phyloP scores from a whole-genome alignment of 768 basidiomycete species.

The Pleurotus ostreatus region DNA sequence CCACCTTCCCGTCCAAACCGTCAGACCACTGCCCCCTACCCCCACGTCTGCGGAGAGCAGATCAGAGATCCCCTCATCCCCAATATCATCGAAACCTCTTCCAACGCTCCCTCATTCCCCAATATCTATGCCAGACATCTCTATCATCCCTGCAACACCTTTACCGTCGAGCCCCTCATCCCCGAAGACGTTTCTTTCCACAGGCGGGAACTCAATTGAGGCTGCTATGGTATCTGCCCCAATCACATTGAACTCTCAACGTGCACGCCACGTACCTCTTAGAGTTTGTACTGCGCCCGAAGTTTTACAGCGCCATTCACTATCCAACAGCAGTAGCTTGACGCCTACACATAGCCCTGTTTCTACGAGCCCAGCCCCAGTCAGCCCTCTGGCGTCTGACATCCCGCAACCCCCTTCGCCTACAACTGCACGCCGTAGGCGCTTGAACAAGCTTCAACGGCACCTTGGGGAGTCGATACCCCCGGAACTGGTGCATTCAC shows the following conservation, averaged over 20 bases:
- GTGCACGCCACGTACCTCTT: neutral
- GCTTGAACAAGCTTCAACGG: constrained; percentile 27
- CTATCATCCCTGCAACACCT: constrained; percentile 4
- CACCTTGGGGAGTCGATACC: constrained; percentile 28
- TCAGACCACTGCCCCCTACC: neutral
- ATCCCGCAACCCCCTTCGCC: constrained; percentile 22
- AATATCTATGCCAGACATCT: constrained; percentile 3
- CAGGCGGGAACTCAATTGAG: neutral
- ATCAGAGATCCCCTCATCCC: neutral
- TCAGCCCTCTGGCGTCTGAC: constrained; percentile 10
- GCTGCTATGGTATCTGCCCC: neutral
- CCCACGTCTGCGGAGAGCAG: neutral
- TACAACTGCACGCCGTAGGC: constrained; percentile 21
- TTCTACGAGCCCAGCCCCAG: neutral
- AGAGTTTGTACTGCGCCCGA: constrained; percentile 1
- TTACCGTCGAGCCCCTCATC: neutral
- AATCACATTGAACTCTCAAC: neutral
- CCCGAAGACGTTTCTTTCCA: neutral
- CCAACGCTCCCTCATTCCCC: neutral
- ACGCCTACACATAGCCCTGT: neutral
- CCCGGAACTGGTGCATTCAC: constrained; percentile 11
- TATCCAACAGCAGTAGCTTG: neutral
- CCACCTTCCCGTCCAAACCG: neutral
- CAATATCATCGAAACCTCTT: constrained; percentile 2
- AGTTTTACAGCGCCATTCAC: neutral